Evolutionary conservation across 2,329 filamentous ascomycete species (phyloP).

Genomic region (Elsinoe necatrix): DNA sequence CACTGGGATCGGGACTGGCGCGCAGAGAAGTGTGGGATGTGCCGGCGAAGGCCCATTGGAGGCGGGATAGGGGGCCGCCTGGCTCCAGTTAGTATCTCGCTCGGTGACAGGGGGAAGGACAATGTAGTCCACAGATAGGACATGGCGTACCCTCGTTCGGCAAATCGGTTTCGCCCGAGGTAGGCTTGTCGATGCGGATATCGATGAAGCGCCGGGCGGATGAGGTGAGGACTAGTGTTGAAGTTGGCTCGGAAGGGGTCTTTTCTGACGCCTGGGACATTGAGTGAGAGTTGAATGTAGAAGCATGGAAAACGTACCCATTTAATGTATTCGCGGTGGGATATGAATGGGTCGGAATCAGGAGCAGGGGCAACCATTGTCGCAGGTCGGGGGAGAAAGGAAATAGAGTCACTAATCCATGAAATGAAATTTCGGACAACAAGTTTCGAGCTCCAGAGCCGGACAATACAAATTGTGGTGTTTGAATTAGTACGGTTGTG

Average conservation of each 20-base stretch:
- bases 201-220: constrained; percentile 52
- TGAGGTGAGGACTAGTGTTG: constrained; percentile 57
- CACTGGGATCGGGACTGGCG: constrained; percentile 17
- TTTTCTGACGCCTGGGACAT: constrained; percentile 24
- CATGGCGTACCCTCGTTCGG: constrained; percentile 18
- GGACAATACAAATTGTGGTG: too few species aligned
- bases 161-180: constrained; percentile 18
- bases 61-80: constrained; percentile 28
- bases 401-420: too few species aligned
- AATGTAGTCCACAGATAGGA: background rate
- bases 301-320: constrained; percentile 32
- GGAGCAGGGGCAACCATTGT: constrained; percentile 10
- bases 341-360: constrained; percentile 37
- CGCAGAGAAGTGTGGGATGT: constrained; percentile 35
- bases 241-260: constrained; percentile 51
- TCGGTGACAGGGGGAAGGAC: too few species aligned
- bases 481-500: too few species aligned
- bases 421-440: too few species aligned
- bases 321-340: constrained; percentile 50
- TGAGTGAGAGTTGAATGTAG: background rate
- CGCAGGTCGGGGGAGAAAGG: background rate
- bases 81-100: constrained; percentile 15
- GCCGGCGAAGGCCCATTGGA: constrained; percentile 62
- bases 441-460: too few species aligned
- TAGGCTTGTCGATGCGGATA: constrained; percentile 43